Conservation (phyloP, 768 basidiomycete species). For the Tylopilus rubrobrunneus region DNA sequence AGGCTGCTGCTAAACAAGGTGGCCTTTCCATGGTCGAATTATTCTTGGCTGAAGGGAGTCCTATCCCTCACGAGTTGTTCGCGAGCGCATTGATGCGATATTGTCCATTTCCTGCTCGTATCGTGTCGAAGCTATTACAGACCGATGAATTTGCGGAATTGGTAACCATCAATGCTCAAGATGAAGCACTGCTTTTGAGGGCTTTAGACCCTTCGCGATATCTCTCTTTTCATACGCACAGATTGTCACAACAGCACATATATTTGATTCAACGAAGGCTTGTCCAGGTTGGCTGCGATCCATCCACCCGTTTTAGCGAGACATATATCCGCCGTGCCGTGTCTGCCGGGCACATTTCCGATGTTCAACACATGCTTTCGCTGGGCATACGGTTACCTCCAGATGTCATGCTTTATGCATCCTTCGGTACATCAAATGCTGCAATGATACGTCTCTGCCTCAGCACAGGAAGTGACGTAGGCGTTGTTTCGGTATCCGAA, state of each 20-base stretch:
- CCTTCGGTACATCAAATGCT: background rate
- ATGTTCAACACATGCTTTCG: slow-evolving; percentile 4
- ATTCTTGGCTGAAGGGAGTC: background rate
- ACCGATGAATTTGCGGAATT: slow-evolving; percentile 13
- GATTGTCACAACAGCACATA: background rate
- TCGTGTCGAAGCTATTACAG: background rate
- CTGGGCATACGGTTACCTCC: background rate
- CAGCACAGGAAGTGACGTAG: background rate
- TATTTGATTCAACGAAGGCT: slow-evolving; percentile 3
- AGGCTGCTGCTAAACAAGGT: background rate
- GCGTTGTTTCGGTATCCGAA: background rate
- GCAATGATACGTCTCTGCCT: slow-evolving; percentile 5
- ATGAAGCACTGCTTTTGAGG: background rate
- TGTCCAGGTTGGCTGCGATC: slow-evolving; percentile 1
- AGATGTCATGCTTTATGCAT: slow-evolving; percentile 4
- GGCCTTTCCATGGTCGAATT: background rate
- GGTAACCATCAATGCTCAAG: background rate
- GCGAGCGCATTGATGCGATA: background rate
- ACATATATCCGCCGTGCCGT: background rate
- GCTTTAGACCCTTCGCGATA: background rate
- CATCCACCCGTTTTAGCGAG: background rate
- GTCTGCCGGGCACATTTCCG: slow-evolving; percentile 2
- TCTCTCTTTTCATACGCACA: background rate
- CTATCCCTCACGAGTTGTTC: background rate
- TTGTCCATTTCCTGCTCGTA: background rate